Base-by-base conservation (phyloP, 1,139 yeast species). In the Zygosaccharomyces sapae region DNA sequence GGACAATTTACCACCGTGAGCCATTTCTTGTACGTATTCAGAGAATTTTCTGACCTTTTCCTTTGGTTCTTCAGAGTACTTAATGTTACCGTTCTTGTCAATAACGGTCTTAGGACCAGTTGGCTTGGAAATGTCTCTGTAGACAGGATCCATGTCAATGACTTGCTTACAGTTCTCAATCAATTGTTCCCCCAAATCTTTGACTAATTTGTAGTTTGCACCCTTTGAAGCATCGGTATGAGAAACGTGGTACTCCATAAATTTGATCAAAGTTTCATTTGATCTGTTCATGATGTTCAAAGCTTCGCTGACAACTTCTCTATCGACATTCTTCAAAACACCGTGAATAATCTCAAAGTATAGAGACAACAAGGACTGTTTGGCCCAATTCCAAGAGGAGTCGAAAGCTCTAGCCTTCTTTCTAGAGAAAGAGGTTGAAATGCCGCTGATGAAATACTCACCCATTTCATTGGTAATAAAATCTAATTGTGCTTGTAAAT, bases 381-480 rank as follows among this genome's bases (percentile, higher is more conserved):
- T 86, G 40, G 97, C 97, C 98, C 98, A 92, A 71, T 94, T 94
- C 98, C 98, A 92, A 71, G 90, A 89, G 24, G 97, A 89, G 70
- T 92, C 97, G 69, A 92, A 92, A 46, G 86, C 82, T 75, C 98
- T 86, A 34, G 97, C 95, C 74, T 92, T 92, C 72, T 86, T 79
- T 53, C 94, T 77, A 37, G 96, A 86, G 73, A 92, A 92, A 7
- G 85, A 82, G 43, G 98, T 96, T 57, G 82, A 76, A 61, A 92
- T 85, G 66, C 98, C 97, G 50, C 81, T 78, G 44, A 97, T 92
- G 67, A 90, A 92, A 66, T 83, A 83, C 64, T 92, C 97, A 57
- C 98, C 98, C 64, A 92, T 92, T 72, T 92, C 98, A 53, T 83
- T 83, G 60, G 82, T 86, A 87, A 97, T 86, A 69, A 86, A 77